These are phyloP conservation scores for Hemisphaericaspora xylanilytica DNA, from an alignment of 1,139 yeast genomes.

Conservation along the genomic window DNA sequence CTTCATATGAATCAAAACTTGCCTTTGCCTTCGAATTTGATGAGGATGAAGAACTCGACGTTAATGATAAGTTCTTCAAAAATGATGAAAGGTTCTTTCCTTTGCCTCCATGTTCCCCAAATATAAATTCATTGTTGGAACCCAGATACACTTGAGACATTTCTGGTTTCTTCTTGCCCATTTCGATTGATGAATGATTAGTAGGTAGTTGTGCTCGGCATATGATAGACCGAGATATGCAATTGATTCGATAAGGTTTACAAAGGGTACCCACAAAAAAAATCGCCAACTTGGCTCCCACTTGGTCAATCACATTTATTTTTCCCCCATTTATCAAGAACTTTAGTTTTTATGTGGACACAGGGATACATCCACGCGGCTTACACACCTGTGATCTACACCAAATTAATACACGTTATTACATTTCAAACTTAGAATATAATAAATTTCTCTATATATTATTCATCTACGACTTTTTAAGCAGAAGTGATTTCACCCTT, in stretches of 20 bases:
- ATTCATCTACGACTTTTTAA: constrained; percentile 2
- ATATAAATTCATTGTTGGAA: constrained; percentile 55
- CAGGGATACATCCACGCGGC: too few relatives aligned
- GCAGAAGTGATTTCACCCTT: constrained; percentile 43
- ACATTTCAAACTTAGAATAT: too few relatives aligned
- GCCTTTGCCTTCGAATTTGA: not conserved
- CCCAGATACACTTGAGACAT: constrained; percentile 58
- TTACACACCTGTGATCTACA: too few relatives aligned
- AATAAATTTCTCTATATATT: not conserved
- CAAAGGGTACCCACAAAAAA: too few relatives aligned
- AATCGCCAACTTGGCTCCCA: too few relatives aligned
- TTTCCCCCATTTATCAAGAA: too few relatives aligned
- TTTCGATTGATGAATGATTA: constrained; percentile 10
- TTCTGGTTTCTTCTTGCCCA: constrained; percentile 51
- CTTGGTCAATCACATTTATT: too few relatives aligned
- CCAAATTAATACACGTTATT: too few relatives aligned
- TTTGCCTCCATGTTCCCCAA: constrained; percentile 66
- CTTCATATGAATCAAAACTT: constrained; percentile 18
- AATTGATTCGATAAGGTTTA: too few relatives aligned
- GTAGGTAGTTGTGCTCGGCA: too few relatives aligned
- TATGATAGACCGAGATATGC: too few relatives aligned
- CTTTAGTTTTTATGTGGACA: too few relatives aligned
- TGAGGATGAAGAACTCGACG: constrained; percentile 12
- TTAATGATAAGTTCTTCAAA: constrained; percentile 47
- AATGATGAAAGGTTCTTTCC: constrained; percentile 63